Conservation (phyloP, 768 basidiomycete species). For the Fistulinella prunicolor region DNA sequence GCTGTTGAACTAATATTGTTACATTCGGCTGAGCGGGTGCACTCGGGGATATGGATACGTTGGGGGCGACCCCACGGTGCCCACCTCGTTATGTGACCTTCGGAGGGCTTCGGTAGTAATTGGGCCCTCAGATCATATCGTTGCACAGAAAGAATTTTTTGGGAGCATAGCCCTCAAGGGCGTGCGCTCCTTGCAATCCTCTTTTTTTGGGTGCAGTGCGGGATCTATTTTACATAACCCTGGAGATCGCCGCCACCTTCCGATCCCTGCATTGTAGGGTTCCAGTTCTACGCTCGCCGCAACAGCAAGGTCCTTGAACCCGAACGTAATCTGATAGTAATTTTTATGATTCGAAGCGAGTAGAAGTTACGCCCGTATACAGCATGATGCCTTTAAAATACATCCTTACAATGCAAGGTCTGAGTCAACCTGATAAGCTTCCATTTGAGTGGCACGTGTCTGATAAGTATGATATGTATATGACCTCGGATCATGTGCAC, state of each 20-base stretch:
- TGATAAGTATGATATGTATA: not conserved
- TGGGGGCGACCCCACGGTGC: constrained; percentile 17
- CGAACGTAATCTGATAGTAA: not conserved
- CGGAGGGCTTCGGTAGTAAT: constrained; percentile 6
- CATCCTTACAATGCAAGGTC: not conserved
- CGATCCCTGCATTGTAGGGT: constrained; percentile 21
- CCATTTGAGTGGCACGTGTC: no score
- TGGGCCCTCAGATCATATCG: constrained; percentile 6
- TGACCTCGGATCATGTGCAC: constrained; percentile 2
- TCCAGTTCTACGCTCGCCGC: no score
- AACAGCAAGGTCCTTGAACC: no score
- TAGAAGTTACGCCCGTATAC: not conserved
- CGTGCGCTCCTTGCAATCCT: constrained; percentile 3
- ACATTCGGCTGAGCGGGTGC: not conserved
- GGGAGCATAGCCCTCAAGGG: constrained; percentile 18
- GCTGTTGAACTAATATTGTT: constrained; percentile 11
- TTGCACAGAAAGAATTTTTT: constrained; percentile 9
- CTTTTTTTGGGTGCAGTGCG: constrained; percentile 11
- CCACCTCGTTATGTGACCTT: constrained; percentile 19
- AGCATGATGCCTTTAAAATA: not conserved
- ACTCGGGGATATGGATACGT: constrained; percentile 13
- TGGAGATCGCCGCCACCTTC: constrained; percentile 22
- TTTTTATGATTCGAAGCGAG: constrained; percentile 18
- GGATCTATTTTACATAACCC: constrained; percentile 20
- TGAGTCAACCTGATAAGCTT: no score